Evolutionary conservation across 148 eudicot species (phyloP).

Genomic region (Rhododendron kiyosumense): DNA sequence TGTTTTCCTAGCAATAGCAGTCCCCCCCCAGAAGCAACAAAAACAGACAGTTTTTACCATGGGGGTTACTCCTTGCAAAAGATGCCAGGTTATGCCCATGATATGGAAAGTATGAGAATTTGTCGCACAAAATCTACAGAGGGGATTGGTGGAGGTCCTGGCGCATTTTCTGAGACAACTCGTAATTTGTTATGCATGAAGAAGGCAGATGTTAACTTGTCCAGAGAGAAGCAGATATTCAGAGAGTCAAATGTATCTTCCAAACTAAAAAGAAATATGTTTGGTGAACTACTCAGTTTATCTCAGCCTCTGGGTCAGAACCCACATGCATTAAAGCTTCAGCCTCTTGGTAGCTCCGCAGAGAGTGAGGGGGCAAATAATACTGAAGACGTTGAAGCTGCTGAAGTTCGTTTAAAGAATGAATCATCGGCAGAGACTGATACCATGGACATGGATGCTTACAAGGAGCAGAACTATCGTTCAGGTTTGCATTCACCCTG

Average conservation of each 20-base stretch:
- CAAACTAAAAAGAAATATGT: slow-evolving; percentile 22
- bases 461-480: slow-evolving; percentile 20
- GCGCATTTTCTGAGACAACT: slow-evolving; percentile 50
- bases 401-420: slow-evolving; percentile 34
- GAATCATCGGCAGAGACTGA: slow-evolving; percentile 73
- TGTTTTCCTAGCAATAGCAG: slow-evolving; percentile 19
- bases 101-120: slow-evolving; percentile 42
- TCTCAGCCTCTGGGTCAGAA: slow-evolving; percentile 22
- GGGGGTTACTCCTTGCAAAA: slow-evolving; percentile 16
- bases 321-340: slow-evolving; percentile 46
- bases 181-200: slow-evolving; percentile 45
- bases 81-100: slow-evolving; percentile 24
- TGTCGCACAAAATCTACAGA: slow-evolving; percentile 32
- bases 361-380: slow-evolving; percentile 47
- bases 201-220: slow-evolving; percentile 37
- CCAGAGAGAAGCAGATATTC: slow-evolving; percentile 18
- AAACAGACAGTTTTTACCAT: slow-evolving; percentile 16
- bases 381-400: slow-evolving; percentile 21
- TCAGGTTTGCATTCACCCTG: slow-evolving; percentile 35
- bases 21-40: slow-evolving; percentile 9
- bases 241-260: slow-evolving; percentile 18
- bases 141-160: slow-evolving; percentile 34
- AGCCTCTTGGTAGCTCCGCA: slow-evolving; percentile 46
- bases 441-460: slow-evolving; percentile 40
- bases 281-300: slow-evolving; percentile 19